These are phyloP conservation scores for Venturia effusa DNA, from an alignment of 2,329 filamentous ascomycete species.

Conservation along the genomic window DNA sequence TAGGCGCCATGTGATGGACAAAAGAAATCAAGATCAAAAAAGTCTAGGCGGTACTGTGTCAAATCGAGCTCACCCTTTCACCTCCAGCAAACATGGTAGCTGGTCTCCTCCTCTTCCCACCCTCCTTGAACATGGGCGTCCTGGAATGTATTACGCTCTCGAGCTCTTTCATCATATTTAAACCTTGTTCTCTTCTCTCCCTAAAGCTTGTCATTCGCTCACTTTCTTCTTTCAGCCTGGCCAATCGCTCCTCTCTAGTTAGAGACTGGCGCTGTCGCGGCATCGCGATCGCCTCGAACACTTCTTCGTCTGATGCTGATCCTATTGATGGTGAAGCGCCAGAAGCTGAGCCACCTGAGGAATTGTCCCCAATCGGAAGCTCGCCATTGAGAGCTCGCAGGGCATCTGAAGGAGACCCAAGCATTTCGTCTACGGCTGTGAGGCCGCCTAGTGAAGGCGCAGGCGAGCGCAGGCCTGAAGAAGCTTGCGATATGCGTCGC, in stretches of 20 bases:
- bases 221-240: constrained; percentile 79
- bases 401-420: constrained; percentile 53
- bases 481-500: constrained; percentile 42
- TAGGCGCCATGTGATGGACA: background rate
- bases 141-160: constrained; percentile 62
- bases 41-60: background rate
- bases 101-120: background rate
- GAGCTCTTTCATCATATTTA: constrained; percentile 83
- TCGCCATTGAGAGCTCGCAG: constrained; percentile 72
- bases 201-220: constrained; percentile 59
- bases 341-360: constrained; percentile 11
- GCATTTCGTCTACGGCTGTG: constrained; percentile 38
- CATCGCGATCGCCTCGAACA: constrained; percentile 84
- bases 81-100: background rate
- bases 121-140: background rate
- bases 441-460: constrained; percentile 53
- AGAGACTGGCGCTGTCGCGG: constrained; percentile 44
- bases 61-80: background rate
- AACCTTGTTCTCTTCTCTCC: constrained; percentile 69
- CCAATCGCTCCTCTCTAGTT: constrained; percentile 76
- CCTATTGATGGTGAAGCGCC: constrained; percentile 17
- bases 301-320: constrained; percentile 54
- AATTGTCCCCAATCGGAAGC: constrained; percentile 33
- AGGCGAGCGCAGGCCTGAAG: constrained; percentile 37
- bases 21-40: background rate